Evolutionary conservation across 352 stramenopile species (phyloP), one percentile per base, ranked within the genome.

Genomic region (Aphanomyces euteiches): DNA sequence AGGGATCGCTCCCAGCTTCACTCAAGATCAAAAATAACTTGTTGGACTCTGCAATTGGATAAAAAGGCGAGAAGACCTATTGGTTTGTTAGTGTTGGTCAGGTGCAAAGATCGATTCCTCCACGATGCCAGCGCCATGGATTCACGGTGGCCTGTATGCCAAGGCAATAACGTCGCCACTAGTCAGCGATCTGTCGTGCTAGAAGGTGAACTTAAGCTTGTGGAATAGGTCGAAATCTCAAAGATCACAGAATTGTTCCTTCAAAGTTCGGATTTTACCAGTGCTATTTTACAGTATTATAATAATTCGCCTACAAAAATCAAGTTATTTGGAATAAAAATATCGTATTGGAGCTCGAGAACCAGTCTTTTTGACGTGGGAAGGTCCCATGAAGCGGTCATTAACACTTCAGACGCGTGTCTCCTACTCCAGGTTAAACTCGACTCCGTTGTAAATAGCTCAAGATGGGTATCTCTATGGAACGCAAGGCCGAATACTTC

Each of bases 401-500:
- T 67, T 67, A 67, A 67, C 59, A 85, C 77, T 77, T 76, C 67
- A 89, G 87, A 82, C 87, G 87, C 79, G 90, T 82, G 83, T 95
- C 85, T 93, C 87, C 87, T 61, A 40, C 81, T 79, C 36, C 74
- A 82, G 87, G 85, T 95, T 92, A 81, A 95, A 93, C 79, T 75
- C 67, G 87, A 95, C 83, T 95, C 83, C 87, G 87, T 90, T 78
- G 76, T 73, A 45, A 70, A 75, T 40, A 72, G 45, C 58, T 43
- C 68, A 81, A 70, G 77, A 98, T 98, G 93, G 91, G 91, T 92
- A 90, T 98, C 74, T 97, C 94, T 72, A 82, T 95, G 74, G 92
- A 98, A 96, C 96, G 96, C 81, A 99, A 99, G 87, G 83, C 91
- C 74, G 96, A 98, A 74, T 99, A 99, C 90, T 99, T 99, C 82